Conservation (phyloP, 495 filamentous ascomycete species). For the Cenococcum geophilum region DNA sequence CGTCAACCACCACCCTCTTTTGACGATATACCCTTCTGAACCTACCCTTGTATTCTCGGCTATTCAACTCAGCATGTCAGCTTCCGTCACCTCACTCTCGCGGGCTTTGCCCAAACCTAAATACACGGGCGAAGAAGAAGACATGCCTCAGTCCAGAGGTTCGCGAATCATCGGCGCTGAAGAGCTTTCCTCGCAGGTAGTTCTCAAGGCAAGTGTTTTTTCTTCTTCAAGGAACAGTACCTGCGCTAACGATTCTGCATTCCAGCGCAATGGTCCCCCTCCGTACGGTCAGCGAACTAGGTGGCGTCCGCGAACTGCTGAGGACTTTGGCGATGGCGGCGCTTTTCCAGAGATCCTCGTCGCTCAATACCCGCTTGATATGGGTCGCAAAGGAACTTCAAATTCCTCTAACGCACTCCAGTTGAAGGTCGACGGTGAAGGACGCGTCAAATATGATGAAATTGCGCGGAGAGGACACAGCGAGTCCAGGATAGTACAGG, state of each 20-base stretch:
- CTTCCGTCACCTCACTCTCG: conserved; percentile 57
- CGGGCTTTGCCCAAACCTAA: conserved; percentile 83
- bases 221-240: too few relatives aligned
- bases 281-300: conserved; percentile 75
- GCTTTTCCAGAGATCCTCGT: conserved; percentile 92
- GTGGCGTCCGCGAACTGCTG: conserved; percentile 78
- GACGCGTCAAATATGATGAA: conserved; percentile 93
- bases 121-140: conserved; percentile 76
- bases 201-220: conserved; percentile 49
- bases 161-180: conserved; percentile 73
- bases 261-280: conserved; percentile 68
- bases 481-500: conserved; percentile 78
- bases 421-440: conserved; percentile 82
- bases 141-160: conserved; percentile 66
- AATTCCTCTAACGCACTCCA: conserved; percentile 80
- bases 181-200: conserved; percentile 79
- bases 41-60: background rate
- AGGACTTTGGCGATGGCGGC: conserved; percentile 95
- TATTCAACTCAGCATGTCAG: conserved; percentile 11
- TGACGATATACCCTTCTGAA: too few relatives aligned
- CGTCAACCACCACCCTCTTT: too few relatives aligned
- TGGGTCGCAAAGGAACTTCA: conserved; percentile 71
- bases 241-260: too few relatives aligned
- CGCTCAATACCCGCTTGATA: conserved; percentile 91
- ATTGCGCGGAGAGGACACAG: conserved; percentile 87